Conservation (phyloP, 2,329 filamentous ascomycete species). For the Malbranchea cinnamomea region DNA sequence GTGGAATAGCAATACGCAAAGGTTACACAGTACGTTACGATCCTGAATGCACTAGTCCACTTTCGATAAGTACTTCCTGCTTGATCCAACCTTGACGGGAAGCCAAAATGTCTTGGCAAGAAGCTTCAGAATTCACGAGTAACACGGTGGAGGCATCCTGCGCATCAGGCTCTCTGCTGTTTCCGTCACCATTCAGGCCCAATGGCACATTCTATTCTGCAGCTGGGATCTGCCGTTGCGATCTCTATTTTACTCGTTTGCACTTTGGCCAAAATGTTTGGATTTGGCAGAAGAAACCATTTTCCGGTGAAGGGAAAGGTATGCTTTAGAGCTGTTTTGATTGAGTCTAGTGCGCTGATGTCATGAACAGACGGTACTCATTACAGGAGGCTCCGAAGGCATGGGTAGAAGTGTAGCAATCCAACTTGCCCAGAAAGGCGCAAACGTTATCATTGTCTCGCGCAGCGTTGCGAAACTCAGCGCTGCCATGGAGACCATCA, state of each 20-base stretch:
- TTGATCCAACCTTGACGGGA: no score
- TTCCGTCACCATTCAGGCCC: no score
- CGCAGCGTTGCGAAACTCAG: slow-evolving; percentile 63
- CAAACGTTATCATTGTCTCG: slow-evolving; percentile 73
- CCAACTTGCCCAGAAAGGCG: slow-evolving; percentile 66
- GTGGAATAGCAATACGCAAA: no score
- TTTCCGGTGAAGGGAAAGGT: slow-evolving; percentile 80
- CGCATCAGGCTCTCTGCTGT: no score
- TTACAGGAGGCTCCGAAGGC: slow-evolving; percentile 87
- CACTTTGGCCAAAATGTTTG: slow-evolving; percentile 24
- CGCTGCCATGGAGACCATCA: slow-evolving; percentile 49
- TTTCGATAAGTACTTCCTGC: no score
- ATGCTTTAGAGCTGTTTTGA: slow-evolving; percentile 15
- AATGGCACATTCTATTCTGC: slow-evolving; percentile 9
- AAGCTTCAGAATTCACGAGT: no score
- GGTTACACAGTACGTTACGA: no score
- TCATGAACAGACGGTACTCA: slow-evolving; percentile 54
- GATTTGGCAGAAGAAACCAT: slow-evolving; percentile 44
- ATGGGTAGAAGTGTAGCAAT: slow-evolving; percentile 67
- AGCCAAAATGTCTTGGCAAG: no score
- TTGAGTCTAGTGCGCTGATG: slow-evolving; percentile 3
- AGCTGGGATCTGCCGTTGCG: slow-evolving; percentile 6
- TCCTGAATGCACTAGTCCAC: no score
- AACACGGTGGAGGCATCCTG: no score
- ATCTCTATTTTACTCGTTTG: slow-evolving; percentile 18